These are phyloP conservation scores for Ramaria sp. DNA, from an alignment of 768 basidiomycete species.

Conservation along the genomic window DNA sequence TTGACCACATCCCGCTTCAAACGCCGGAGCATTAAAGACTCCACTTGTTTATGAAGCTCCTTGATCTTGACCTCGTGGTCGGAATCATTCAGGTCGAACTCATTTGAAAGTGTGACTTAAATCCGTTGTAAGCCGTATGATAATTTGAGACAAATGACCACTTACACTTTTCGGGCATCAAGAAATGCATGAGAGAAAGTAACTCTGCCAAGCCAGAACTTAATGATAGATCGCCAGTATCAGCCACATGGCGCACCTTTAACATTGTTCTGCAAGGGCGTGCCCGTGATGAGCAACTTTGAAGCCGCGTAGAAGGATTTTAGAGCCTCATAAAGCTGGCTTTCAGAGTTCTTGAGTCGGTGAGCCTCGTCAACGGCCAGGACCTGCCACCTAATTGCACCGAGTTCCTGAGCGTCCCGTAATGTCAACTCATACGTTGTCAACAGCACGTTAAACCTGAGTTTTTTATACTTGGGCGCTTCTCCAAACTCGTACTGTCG, in stretches of 20 bases:
- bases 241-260: conserved; percentile 51
- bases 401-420: conserved; percentile 80
- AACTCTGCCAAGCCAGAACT: conserved; percentile 46
- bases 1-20: conserved; percentile 95
- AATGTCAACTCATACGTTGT: conserved; percentile 96
- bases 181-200: conserved; percentile 95
- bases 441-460: conserved; percentile 94
- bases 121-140: conserved; percentile 6
- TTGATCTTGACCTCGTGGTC: conserved; percentile 95
- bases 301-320: conserved; percentile 81
- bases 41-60: conserved; percentile 87
- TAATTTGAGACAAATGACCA: conserved; percentile 2
- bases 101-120: conserved; percentile 81
- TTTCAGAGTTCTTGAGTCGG: conserved; percentile 95
- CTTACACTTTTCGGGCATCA: conserved; percentile 97
- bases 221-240: conserved; percentile 9
- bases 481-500: conserved; percentile 86
- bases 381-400: conserved; percentile 94
- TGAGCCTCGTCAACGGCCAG: conserved; percentile 98
- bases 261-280: conserved; percentile 97
- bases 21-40: conserved; percentile 88
- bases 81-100: conserved; percentile 88
- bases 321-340: conserved; percentile 92
- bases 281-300: conserved; percentile 95
- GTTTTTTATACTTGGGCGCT: conserved; percentile 55